Evolutionary conservation across 805 yeast genomes (phyloP), one percentile per base, ranked within the genome.

Genomic region (Ogataea haglerorum): DNA sequence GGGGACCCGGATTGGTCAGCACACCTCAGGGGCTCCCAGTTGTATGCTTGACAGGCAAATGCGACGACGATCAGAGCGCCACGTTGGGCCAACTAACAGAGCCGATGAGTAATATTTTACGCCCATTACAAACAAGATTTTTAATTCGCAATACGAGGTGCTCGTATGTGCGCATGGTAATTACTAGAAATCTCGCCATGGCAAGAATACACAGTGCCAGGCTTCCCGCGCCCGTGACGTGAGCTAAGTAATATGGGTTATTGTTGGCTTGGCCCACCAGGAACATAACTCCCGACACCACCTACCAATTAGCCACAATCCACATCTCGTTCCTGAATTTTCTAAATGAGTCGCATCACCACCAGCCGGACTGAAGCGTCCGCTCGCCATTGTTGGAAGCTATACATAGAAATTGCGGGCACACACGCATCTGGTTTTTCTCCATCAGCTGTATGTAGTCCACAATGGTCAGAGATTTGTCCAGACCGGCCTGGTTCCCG

Each of bases 331-430:
- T 19, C 9, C 21, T 19, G 21, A 19, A 19, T 7, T 7, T 19
- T 19, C 21, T 19, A 19, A 2, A 6, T 6, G 10, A 19, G 21
- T 19, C 8, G 21, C 8, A 19, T 19, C 24, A 38, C 42, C 49
- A 46, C 47, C 49, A 46, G 7, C 55, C 55, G 7, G 45, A 37
- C 23, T 36, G 38, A 27, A 51, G 42, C 13, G 36, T 40, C 13
- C 45, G 29, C 2, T 40, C 42, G 8, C 48, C 46, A 39, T 40
- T 45, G 6, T 50, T 41, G 13, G 40, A 19, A 1, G 47, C 38
- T 2, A 53, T 41, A 21, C 53, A 47, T 8, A 53, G 35, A 33
- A 47, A 60, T 45, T 60, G 63, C 1, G 64, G 64, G 8, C 47
- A 17, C 7, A 51, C 34, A 10, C 37, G 50, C 34, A 58, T 23